Conservation (phyloP, 23 red algal genomes). For the Gracilaria vermiculophylla region DNA sequence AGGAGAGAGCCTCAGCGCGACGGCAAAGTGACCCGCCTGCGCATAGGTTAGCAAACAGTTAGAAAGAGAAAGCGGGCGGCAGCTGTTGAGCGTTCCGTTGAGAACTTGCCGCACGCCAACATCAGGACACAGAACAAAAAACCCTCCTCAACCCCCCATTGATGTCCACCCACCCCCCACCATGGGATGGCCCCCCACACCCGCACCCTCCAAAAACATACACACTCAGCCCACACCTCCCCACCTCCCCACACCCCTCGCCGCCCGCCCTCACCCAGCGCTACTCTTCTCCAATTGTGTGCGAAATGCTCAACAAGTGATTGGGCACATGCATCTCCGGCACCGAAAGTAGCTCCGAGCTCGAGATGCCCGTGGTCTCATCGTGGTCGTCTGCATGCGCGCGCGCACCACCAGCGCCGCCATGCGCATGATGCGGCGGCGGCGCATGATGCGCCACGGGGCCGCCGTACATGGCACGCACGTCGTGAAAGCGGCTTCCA, state of each 20-base stretch:
- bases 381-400: not conserved
- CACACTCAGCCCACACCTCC: no score
- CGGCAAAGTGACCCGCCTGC: not conserved
- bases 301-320: slow-evolving; percentile 46
- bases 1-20: not conserved
- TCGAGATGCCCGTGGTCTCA: not conserved
- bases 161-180: no score
- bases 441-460: not conserved
- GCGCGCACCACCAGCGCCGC: not conserved
- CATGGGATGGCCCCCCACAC: no score
- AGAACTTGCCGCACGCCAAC: no score
- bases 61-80: not conserved
- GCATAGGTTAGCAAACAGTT: not conserved
- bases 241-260: no score
- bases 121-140: no score
- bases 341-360: slow-evolving; percentile 41
- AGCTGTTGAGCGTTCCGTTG: no score
- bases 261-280: not conserved
- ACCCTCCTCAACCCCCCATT: no score
- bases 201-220: no score
- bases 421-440: not conserved
- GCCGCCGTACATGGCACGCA: not conserved
- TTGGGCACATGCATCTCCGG: slow-evolving; percentile 58
- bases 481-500: not conserved
- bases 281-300: slow-evolving; percentile 50